Conservation (phyloP, 139 green algal genomes). For the Pycnococcus provasolii region DNA sequence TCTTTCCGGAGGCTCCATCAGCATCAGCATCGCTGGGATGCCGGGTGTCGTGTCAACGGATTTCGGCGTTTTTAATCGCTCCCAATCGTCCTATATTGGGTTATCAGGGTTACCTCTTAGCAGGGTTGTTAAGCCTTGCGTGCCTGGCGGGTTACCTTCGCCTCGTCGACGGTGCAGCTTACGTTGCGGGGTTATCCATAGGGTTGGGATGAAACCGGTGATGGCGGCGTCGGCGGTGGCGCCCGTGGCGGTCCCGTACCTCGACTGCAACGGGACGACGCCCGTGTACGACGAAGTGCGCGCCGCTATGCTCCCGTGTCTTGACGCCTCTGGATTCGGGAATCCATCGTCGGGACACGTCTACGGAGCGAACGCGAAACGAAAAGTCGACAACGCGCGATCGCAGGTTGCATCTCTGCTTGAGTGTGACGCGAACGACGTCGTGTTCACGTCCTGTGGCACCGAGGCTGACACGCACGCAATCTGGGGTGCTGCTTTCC, state of each 20-base stretch:
- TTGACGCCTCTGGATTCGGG: constrained; percentile 41
- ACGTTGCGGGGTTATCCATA: too few species aligned
- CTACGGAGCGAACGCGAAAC: constrained; percentile 32
- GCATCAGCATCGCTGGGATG: too few species aligned
- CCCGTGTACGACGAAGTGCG: constrained; percentile 51
- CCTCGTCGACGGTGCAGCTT: too few species aligned
- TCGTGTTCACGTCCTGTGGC: constrained; percentile 35
- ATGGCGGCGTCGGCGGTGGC: too few species aligned
- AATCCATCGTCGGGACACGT: constrained; percentile 53
- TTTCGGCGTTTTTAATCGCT: too few species aligned
- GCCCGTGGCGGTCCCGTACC: constrained; percentile 20
- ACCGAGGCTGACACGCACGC: constrained; percentile 28
- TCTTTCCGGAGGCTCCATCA: too few species aligned
- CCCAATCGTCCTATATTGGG: too few species aligned
- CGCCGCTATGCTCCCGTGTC: constrained; percentile 48
- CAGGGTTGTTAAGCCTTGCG: too few species aligned
- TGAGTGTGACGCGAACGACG: constrained; percentile 14
- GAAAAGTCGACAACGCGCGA: constrained; percentile 31
- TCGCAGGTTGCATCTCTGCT: constrained; percentile 46
- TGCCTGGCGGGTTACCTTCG: too few species aligned
- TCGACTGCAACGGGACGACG: constrained; percentile 56
- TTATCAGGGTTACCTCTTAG: too few species aligned
- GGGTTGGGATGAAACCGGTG: too few species aligned
- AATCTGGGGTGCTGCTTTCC: constrained; percentile 2
- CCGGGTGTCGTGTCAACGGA: too few species aligned